Evolutionary conservation across 2,329 filamentous ascomycete species (phyloP).

Genomic region (Colletotrichum incanum): DNA sequence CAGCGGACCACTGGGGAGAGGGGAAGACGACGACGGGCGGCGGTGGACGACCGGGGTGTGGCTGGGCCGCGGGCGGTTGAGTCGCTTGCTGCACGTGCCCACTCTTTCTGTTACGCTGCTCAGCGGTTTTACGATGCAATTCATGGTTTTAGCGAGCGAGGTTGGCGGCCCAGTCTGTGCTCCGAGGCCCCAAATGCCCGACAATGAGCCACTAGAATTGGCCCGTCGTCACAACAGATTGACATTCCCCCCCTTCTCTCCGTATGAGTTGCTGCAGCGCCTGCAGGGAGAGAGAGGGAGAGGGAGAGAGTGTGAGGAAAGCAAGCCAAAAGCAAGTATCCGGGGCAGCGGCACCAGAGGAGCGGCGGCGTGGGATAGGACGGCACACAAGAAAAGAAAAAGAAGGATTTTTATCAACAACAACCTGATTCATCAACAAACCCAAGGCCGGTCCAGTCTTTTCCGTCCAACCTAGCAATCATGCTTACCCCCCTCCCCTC

Average conservation of each 20-base stretch:
- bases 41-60: constrained; percentile 11
- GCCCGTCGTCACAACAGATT: not conserved
- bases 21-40: constrained; percentile 3
- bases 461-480: not conserved
- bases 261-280: not conserved
- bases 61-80: constrained; percentile 18
- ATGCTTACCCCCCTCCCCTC: not conserved
- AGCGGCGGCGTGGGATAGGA: not conserved
- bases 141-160: constrained; percentile 1
- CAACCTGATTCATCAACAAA: constrained; percentile 9
- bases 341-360: constrained; percentile 1
- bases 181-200: not conserved
- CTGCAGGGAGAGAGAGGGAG: constrained; percentile 34
- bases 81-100: constrained; percentile 38
- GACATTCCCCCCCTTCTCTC: not conserved
- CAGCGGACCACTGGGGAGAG: constrained; percentile 15
- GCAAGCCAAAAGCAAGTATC: constrained; percentile 33
- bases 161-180: not conserved
- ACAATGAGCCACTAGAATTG: constrained; percentile 12
- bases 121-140: constrained; percentile 21
- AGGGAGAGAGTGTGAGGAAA: too few species aligned
- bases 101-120: constrained; percentile 37
- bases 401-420: constrained; percentile 17
- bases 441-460: not conserved
- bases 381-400: not conserved